A percentile compares a stretch with the other conserved stretches of the same genome.
Evolutionary conservation across 805 yeast species (phyloP).

Genomic region (Saccharomycopsis synnaedendra): DNA sequence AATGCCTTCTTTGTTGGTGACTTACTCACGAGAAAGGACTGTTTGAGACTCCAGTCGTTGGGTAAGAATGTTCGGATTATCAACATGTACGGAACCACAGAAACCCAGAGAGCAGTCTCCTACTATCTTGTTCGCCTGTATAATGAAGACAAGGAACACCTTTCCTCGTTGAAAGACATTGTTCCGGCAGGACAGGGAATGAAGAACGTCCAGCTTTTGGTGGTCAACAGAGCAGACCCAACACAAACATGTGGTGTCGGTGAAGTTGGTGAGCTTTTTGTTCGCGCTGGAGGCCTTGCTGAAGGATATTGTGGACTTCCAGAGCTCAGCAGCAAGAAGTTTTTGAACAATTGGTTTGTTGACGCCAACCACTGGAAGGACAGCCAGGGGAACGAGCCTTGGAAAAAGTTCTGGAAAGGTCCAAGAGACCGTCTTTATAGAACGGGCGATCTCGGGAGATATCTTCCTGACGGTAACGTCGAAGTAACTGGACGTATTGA

Average conservation of each 20-base stretch:
- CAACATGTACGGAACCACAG: constrained; percentile 99
- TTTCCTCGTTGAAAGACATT: constrained; percentile 80
- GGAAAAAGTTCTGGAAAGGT: constrained; percentile 83
- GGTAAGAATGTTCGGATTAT: constrained; percentile 86
- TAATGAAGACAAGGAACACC: constrained; percentile 53
- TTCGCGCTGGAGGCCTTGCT: constrained; percentile 95
- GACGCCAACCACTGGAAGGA: constrained; percentile 28
- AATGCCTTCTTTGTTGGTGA: constrained; percentile 99
- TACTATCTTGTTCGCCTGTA: constrained; percentile 80
- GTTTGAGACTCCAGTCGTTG: constrained; percentile 80
- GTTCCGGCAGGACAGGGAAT: constrained; percentile 99
- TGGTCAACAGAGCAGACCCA: constrained; percentile 83
- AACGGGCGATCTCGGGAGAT: constrained; percentile 96
- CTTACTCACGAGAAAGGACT: constrained; percentile 92
- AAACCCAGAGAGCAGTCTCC: constrained; percentile 97
- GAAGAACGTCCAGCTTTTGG: constrained; percentile 87
- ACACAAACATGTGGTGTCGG: constrained; percentile 95
- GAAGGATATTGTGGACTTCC: constrained; percentile 93
- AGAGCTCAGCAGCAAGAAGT: constrained; percentile 78
- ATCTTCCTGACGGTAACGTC: constrained; percentile 92
- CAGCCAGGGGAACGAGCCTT: constrained; percentile 18
- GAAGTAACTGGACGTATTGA: constrained; percentile 99
- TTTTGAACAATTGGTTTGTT: constrained; percentile 85
- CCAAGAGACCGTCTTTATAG: constrained; percentile 94
- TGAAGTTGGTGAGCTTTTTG: constrained; percentile 97